Evolutionary conservation across 2,329 filamentous ascomycete genomes (phyloP).

Genomic region (Teratosphaeria gauchensis): DNA sequence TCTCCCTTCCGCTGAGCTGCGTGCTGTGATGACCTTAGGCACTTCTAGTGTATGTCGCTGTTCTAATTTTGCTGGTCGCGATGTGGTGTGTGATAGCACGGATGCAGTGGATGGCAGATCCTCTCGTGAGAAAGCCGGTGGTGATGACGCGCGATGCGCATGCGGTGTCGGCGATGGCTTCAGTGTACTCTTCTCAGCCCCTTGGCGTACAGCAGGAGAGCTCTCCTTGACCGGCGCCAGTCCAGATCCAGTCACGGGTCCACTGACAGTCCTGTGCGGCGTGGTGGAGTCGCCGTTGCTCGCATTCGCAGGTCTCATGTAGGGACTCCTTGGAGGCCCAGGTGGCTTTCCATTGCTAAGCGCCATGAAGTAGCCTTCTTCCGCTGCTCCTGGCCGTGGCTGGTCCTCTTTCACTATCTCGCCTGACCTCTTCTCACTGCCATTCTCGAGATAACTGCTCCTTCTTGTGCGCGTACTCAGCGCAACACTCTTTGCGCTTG

Average conservation of each 20-base stretch:
- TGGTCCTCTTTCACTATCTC: conserved; percentile 19
- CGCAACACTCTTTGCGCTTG: conserved; percentile 19
- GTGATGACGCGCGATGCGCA: conserved; percentile 25
- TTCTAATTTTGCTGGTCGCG: conserved; percentile 52
- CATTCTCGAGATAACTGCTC: conserved; percentile 16
- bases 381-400: conserved; percentile 22
- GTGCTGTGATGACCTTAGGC: conserved; percentile 56
- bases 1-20: conserved; percentile 61
- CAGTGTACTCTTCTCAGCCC: conserved; percentile 9
- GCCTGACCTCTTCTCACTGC: conserved; percentile 22
- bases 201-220: conserved; percentile 14
- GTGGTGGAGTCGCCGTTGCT: conserved; percentile 10
- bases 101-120: conserved; percentile 6
- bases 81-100: conserved; percentile 40
- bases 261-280: conserved; percentile 10
- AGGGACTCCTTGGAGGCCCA: conserved; percentile 24
- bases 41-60: conserved; percentile 86
- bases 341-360: conserved; percentile 28
- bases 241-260: conserved; percentile 14
- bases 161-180: conserved; percentile 15
- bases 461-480: conserved; percentile 29
- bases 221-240: conserved; percentile 21
- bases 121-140: conserved; percentile 26
- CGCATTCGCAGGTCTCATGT: conserved; percentile 9
- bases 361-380: conserved; percentile 40